Base-by-base conservation (phyloP, 129 eudicot species). In the Solidago caesia region DNA sequence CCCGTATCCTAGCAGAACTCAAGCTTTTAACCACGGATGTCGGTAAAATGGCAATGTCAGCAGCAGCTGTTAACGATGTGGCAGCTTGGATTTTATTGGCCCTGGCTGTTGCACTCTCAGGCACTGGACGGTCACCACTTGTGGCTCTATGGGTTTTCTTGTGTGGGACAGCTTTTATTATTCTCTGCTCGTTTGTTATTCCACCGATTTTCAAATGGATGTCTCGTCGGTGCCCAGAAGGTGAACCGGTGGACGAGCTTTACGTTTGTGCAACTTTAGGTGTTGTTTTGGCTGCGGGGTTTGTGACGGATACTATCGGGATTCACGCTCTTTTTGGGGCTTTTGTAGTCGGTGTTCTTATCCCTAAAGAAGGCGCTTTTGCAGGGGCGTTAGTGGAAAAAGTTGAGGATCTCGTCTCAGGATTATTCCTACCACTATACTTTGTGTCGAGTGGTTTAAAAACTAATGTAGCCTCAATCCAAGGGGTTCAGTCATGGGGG, bases 31-130 rank as follows among this genome's bases (percentile, higher is more conserved):
- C 97, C n/a, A 89, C 97, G 4, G 96, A 91, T 27, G 87, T 89
- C 6, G 97, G 97, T 8, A 75, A 81, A 56, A 88, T 91, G 90
- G 97, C 97, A 66, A 91, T 91, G 97, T 91, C 97, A 56, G 92
- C 97, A 27, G 97, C 92, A 0, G 97, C 97, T 0, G 97, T 91
- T 45, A 88, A 91, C 47, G 97, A 91, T 57, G 73, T 91, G 56
- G 96, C 91, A 11, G 96, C 97, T 5, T 91, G 97, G 96, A 82
- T 91, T 51, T 75, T 91, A 16, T 89, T 91, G 7, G 97, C 97
- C 1, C 77, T 91, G 0, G 97, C 97, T 0, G 80, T 91, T 13
- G 90, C 97, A 3, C 88, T 91, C 15, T 91, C 96, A 2, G 96
- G 97, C 12, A 78, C 70, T 2, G 89, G 79, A 12, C 70, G 71